Conservation (phyloP, 108 stramenopile genomes). For the Pseudonitzschia delicatissima region DNA sequence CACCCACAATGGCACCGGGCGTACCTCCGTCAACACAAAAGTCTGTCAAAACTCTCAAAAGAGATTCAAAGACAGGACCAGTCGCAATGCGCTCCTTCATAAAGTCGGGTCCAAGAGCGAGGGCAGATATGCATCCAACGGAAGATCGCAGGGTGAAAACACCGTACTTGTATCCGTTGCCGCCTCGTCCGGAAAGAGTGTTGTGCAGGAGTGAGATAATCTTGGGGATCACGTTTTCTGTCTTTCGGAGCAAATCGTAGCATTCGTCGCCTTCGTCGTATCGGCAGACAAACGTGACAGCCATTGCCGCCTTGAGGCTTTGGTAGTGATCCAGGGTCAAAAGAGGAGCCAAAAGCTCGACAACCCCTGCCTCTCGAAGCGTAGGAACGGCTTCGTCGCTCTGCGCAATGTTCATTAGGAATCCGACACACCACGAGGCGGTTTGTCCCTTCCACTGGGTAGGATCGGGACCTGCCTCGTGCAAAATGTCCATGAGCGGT, state of each 20-base stretch:
- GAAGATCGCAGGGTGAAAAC: conserved; percentile 88
- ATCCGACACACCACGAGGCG: conserved; percentile 92
- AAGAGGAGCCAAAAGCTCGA: conserved; percentile 83
- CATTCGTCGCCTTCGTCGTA: conserved; percentile 89
- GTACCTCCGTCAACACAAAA: conserved; percentile 91
- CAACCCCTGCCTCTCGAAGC: conserved; percentile 80
- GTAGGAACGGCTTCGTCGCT: conserved; percentile 87
- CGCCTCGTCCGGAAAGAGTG: conserved; percentile 83
- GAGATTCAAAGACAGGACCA: conserved; percentile 80
- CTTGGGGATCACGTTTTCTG: conserved; percentile 91
- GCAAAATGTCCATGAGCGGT: conserved; percentile 86
- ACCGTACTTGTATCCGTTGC: conserved; percentile 91
- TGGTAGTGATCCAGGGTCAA: conserved; percentile 88
- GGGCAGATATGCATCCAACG: conserved; percentile 84
- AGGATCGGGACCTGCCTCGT: conserved; percentile 88
- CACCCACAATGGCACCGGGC: conserved; percentile 86
- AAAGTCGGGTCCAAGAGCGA: conserved; percentile 88
- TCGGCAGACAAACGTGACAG: conserved; percentile 86
- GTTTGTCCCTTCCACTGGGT: conserved; percentile 92
- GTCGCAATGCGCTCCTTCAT: conserved; percentile 91
- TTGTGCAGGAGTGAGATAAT: conserved; percentile 85
- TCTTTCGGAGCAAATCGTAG: conserved; percentile 84
- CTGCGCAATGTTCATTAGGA: conserved; percentile 90
- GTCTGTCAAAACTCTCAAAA: conserved; percentile 79
- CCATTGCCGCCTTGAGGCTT: conserved; percentile 91